Base-by-base conservation (phyloP, 176 grass and related monocot genomes). In the Oryza glumipatula region DNA sequence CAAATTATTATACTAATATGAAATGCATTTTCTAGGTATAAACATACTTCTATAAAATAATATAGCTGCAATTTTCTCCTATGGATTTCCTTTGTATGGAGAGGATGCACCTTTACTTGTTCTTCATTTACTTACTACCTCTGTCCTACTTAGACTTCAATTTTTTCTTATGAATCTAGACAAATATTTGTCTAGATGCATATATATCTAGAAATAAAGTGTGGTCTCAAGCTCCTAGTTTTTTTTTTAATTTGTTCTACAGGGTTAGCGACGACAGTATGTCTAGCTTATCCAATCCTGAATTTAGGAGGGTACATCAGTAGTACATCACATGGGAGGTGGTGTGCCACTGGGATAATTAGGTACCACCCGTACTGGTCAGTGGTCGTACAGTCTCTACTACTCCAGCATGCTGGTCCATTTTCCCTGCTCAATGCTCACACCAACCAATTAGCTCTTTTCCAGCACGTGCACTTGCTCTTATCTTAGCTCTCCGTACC, bases 241-340 rank as follows among this genome's bases (percentile, higher is more conserved):
- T 64, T 64, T 64, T 44, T 32, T 67, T 41, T 36, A 3, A 36
- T 28, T 54, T 22, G 22, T 68, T 63, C 23, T 65, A 65, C 38
- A 70, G 33, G 49, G 36, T 68, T 60, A 9, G 39, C 23, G 77
- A 12, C 23, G n/a, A 3, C 56, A 28, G 11, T 28, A 45, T 71
- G 48, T 54, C 14, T 16, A 82, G 16, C 15, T 63, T 44, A 32
- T 66, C 70, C 65, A 65, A 52, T 72, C 85, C 64, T 71, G 44
- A 48, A 63, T 11, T 23, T 39, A 21, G 11, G 58, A 61, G 11
- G 71, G 77, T 41, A 56, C 63, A 67, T 38, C 32, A 52, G 63
- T 36, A 52, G 63, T 36, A 56, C 84, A 86, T 86, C 84, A 86
- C 68, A 52, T 73, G 84, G 67, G 48, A 8, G 45, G 33, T 16